A percentile compares a stretch with the other conserved stretches of the same genome.
These are phyloP conservation scores for Aspergillus tubingensis DNA, from an alignment of 2,329 filamentous ascomycete species.

Conservation along the genomic window DNA sequence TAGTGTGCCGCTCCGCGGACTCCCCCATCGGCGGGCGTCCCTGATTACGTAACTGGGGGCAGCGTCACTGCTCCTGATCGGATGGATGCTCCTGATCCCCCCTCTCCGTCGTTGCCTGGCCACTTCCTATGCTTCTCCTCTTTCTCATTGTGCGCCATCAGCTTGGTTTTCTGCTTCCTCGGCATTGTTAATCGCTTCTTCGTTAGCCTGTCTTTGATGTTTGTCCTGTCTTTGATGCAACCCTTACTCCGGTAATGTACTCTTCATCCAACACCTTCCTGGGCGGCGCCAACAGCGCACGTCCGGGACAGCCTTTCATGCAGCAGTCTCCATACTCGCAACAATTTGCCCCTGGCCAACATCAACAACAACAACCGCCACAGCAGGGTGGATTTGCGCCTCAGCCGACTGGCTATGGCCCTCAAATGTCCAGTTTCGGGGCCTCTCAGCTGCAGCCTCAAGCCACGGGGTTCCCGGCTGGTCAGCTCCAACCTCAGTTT, in stretches of 20 bases:
- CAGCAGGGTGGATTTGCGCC: conserved; percentile 55
- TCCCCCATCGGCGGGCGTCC: conserved; percentile 21
- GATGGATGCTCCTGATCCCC: conserved; percentile 19
- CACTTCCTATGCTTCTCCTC: conserved; percentile 25
- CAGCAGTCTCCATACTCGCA: conserved; percentile 52
- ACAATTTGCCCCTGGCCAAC: conserved; percentile 45
- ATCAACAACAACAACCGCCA: conserved; percentile 57
- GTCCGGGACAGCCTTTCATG: conserved; percentile 62
- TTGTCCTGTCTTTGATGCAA: conserved; percentile 28
- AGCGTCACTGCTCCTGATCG: conserved; percentile 34
- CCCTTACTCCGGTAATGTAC: conserved; percentile 65
- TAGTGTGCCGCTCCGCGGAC: background rate
- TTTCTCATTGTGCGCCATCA: conserved; percentile 20
- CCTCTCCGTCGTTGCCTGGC: conserved; percentile 18
- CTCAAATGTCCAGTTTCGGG: conserved; percentile 57
- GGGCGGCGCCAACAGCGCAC: conserved; percentile 74
- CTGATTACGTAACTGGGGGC: conserved; percentile 19
- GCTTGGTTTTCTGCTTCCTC: conserved; percentile 2
- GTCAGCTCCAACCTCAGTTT: conserved; percentile 50
- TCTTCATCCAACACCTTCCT: conserved; percentile 85
- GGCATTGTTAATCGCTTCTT: background rate
- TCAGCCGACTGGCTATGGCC: conserved; percentile 58
- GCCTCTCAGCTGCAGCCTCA: conserved; percentile 62
- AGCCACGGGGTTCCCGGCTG: conserved; percentile 64
- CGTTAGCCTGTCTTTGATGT: background rate